A percentile compares a stretch with the other conserved stretches of the same genome.
Conservation (phyloP, 2,329 filamentous ascomycete species). For the Colletotrichum sp. region DNA sequence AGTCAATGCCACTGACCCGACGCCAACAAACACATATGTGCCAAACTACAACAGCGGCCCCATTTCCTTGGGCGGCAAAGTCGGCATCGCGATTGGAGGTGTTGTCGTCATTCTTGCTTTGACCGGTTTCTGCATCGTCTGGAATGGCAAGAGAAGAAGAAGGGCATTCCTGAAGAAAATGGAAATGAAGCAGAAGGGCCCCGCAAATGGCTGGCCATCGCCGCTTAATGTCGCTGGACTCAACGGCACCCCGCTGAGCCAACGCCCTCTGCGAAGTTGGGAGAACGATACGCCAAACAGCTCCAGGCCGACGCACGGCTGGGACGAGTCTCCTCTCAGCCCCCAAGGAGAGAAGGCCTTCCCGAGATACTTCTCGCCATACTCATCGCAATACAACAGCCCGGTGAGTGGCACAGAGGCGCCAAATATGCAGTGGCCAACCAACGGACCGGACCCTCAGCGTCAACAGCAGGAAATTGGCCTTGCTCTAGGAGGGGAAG, state of each 20-base stretch:
- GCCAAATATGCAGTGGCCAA: constrained; percentile 41
- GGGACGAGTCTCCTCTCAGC: constrained; percentile 56
- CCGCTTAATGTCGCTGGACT: constrained; percentile 28
- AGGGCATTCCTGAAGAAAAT: constrained; percentile 55
- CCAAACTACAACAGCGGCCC: constrained; percentile 48
- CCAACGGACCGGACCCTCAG: constrained; percentile 9
- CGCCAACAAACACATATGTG: constrained; percentile 42
- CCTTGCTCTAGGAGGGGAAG: constrained; percentile 49
- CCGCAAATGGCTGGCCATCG: constrained; percentile 47
- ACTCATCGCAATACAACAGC: constrained; percentile 57
- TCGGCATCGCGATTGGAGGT: constrained; percentile 61
- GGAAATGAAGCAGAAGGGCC: constrained; percentile 38
- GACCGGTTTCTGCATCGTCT: constrained; percentile 58
- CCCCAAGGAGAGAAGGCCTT: constrained; percentile 43
- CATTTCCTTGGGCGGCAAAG: constrained; percentile 58
- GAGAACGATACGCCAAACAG: constrained; percentile 17
- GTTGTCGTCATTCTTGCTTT: constrained; percentile 52
- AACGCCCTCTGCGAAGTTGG: constrained; percentile 48
- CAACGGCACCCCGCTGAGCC: constrained; percentile 25
- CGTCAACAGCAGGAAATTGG: constrained; percentile 39
- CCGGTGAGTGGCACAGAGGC: constrained; percentile 36
- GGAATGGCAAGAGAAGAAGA: constrained; percentile 60
- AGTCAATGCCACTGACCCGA: constrained; percentile 57
- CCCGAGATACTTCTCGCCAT: constrained; percentile 62
- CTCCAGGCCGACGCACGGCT: no score